These are phyloP conservation scores for Paraphaeosphaeria sporulosa DNA, from an alignment of 2,329 filamentous ascomycete species.

Conservation along the genomic window DNA sequence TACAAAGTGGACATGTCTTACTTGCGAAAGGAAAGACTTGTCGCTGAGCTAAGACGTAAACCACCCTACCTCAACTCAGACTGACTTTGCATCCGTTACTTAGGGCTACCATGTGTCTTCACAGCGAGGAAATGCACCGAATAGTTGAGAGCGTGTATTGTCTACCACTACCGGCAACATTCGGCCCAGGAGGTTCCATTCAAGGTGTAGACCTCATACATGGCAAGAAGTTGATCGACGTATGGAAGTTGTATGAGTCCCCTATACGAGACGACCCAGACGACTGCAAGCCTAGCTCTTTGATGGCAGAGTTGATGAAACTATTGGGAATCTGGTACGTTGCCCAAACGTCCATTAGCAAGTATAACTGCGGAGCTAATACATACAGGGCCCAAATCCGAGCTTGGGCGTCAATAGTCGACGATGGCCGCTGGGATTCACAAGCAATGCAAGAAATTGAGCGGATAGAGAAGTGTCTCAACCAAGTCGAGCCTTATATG, in stretches of 20 bases:
- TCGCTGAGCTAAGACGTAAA: no score
- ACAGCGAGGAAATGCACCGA: neutral
- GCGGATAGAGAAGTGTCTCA: neutral
- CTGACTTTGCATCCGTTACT: no score
- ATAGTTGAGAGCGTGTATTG: neutral
- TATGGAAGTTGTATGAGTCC: neutral
- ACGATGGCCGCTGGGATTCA: no score
- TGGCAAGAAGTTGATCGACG: neutral
- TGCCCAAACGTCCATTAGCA: neutral
- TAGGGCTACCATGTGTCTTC: conserved; percentile 1
- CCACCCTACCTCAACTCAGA: no score
- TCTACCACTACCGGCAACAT: conserved; percentile 5
- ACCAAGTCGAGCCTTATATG: neutral
- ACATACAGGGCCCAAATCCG: neutral
- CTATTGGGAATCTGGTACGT: neutral
- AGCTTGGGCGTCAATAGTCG: neutral
- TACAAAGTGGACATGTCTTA: no score
- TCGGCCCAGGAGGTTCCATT: conserved; percentile 1
- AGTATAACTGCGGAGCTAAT: neutral
- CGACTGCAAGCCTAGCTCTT: neutral
- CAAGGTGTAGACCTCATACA: conserved; percentile 4
- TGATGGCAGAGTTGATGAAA: conserved; percentile 4
- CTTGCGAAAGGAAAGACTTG: no score
- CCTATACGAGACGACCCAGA: neutral
- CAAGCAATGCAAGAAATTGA: neutral